Percentiles rank a stretch among this genome's conserved stretches.
Evolutionary conservation across 2,329 filamentous ascomycete genomes (phyloP).

Genomic region (Torrubiella hemipterigena): DNA sequence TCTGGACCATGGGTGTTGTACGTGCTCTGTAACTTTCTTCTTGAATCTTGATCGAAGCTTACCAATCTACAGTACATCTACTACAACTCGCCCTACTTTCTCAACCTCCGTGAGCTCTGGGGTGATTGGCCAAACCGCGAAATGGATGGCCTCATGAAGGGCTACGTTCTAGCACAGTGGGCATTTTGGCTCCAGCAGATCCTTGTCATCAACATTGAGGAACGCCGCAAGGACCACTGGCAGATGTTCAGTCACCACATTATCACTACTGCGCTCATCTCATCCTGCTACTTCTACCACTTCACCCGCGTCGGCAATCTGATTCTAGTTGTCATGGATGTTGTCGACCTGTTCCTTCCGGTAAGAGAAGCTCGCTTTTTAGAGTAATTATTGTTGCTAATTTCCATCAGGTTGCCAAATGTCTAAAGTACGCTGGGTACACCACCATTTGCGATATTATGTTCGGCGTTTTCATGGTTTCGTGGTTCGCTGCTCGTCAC

Average conservation of each 20-base stretch:
- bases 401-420: constrained; percentile 62
- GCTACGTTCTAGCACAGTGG: constrained; percentile 82
- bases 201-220: constrained; percentile 87
- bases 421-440: constrained; percentile 79
- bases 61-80: constrained; percentile 57
- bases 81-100: constrained; percentile 63
- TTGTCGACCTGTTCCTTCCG: constrained; percentile 79
- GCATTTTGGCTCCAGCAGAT: constrained; percentile 93
- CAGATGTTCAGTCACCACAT: constrained; percentile 96
- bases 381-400: constrained; percentile 7
- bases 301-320: constrained; percentile 80
- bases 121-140: constrained; percentile 72
- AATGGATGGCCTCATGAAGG: constrained; percentile 63
- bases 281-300: constrained; percentile 74
- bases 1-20: constrained; percentile 79
- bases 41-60: constrained; percentile 4
- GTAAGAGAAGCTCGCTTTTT: constrained; percentile 35
- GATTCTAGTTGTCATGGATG: constrained; percentile 85
- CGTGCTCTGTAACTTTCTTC: constrained; percentile 16
- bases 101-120: constrained; percentile 72
- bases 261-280: constrained; percentile 72
- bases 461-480: constrained; percentile 76
- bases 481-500: constrained; percentile 78
- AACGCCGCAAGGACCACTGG: constrained; percentile 84
- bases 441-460: constrained; percentile 65